These are phyloP conservation scores for Blastocystis sp. DNA, from an alignment of 352 stramenopile species.

Conservation along the genomic window DNA sequence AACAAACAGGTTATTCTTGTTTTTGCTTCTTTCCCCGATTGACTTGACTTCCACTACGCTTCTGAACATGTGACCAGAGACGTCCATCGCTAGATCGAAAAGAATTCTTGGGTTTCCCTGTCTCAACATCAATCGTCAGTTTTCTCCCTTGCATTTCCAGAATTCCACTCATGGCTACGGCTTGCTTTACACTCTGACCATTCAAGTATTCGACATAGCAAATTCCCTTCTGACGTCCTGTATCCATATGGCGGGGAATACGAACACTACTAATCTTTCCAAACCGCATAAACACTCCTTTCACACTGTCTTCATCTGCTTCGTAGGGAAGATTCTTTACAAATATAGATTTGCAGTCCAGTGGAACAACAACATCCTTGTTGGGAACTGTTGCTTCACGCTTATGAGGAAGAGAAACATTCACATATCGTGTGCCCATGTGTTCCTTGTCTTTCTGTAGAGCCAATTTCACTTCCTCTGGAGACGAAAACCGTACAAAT, in stretches of 20 bases:
- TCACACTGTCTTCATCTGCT: slow-evolving; percentile 76
- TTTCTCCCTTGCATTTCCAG: slow-evolving; percentile 75
- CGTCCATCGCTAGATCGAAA: slow-evolving; percentile 77
- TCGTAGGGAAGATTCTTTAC: slow-evolving; percentile 88
- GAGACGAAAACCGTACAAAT: slow-evolving; percentile 81
- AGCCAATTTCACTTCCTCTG: slow-evolving; percentile 71
- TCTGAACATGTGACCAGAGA: slow-evolving; percentile 73
- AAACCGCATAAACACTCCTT: slow-evolving; percentile 75
- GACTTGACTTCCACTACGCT: background rate
- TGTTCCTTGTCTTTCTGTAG: slow-evolving; percentile 80
- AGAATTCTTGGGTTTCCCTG: slow-evolving; percentile 79
- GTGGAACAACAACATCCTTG: slow-evolving; percentile 66
- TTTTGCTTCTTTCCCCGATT: background rate
- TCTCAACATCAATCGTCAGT: slow-evolving; percentile 84
- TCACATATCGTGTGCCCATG: slow-evolving; percentile 78
- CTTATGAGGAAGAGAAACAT: slow-evolving; percentile 69
- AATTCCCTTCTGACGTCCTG: slow-evolving; percentile 88
- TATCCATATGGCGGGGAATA: slow-evolving; percentile 83
- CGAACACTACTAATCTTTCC: slow-evolving; percentile 83
- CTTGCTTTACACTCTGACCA: slow-evolving; percentile 75
- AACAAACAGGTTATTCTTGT: background rate
- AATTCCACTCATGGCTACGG: slow-evolving; percentile 68
- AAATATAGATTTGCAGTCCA: slow-evolving; percentile 82
- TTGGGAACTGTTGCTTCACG: slow-evolving; percentile 64
- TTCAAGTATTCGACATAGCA: slow-evolving; percentile 90